A percentile compares a stretch with the other conserved stretches of the same genome.
These are phyloP conservation scores for Albophoma yamanashiensis DNA, from an alignment of 2,329 filamentous ascomycete species.

Conservation along the genomic window DNA sequence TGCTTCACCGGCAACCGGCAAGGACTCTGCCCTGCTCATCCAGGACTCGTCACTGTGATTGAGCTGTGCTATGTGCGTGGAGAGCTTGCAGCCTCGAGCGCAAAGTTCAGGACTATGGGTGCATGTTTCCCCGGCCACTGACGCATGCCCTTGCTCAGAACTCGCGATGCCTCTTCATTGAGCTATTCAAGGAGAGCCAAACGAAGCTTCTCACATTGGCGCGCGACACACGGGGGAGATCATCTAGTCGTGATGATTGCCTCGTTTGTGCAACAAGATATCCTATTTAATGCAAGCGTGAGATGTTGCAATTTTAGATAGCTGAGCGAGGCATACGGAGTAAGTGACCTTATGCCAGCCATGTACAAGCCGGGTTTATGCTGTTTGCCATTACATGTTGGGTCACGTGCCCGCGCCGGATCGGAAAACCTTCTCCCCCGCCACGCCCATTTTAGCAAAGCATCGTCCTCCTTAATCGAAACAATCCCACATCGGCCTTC, in stretches of 20 bases:
- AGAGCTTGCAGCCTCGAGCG: not conserved
- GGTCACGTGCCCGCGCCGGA: not conserved
- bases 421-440: slow-evolving; percentile 8
- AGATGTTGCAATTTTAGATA: not conserved
- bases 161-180: not conserved
- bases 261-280: not conserved
- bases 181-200: not conserved
- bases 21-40: not conserved
- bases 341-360: too few species aligned
- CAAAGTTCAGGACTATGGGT: not conserved
- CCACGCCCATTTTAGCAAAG: slow-evolving; percentile 17
- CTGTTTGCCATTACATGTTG: not conserved
- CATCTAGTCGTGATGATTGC: not conserved
- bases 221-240: not conserved
- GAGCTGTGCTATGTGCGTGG: not conserved
- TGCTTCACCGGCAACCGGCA: not conserved
- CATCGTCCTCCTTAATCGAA: slow-evolving; percentile 23
- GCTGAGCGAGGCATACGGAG: not conserved
- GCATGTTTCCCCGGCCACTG: not conserved
- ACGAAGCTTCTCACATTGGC: not conserved
- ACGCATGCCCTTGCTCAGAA: not conserved
- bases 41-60: too few species aligned
- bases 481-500: slow-evolving; percentile 22
- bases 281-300: not conserved
- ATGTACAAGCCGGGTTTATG: not conserved